phyloP scores from a whole-genome alignment of 169 alveolate genomes.

The Plasmodium vivax region DNA sequence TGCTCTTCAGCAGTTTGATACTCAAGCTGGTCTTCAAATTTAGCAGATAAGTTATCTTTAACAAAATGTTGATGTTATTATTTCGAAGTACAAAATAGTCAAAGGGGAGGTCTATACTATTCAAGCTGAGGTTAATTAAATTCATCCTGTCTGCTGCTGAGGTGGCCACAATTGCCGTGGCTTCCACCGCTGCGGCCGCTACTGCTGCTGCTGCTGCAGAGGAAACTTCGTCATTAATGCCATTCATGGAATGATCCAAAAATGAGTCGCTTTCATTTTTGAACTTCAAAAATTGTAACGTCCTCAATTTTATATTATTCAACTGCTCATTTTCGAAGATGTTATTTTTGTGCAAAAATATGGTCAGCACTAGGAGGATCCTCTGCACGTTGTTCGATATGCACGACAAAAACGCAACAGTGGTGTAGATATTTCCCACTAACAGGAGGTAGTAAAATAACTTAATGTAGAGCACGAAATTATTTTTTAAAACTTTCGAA shows the following conservation, averaged over 20 bases:
- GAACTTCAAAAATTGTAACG: conserved; percentile 57
- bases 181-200: not conserved
- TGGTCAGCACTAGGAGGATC: conserved; percentile 48
- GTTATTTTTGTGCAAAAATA: conserved; percentile 64
- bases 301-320: conserved; percentile 68
- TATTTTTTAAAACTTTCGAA: conserved; percentile 40
- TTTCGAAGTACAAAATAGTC: conserved; percentile 51
- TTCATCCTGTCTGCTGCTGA: conserved; percentile 15
- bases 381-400: conserved; percentile 60
- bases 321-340: conserved; percentile 43
- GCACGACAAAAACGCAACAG: conserved; percentile 68
- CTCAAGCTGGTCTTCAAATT: conserved; percentile 57
- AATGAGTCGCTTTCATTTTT: conserved; percentile 27
- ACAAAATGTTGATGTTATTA: conserved; percentile 62
- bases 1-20: conserved; percentile 46
- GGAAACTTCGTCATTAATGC: conserved; percentile 13
- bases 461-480: conserved; percentile 66
- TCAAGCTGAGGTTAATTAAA: conserved; percentile 41
- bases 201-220: not conserved
- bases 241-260: conserved; percentile 16
- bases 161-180: not conserved
- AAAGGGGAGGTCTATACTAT: conserved; percentile 49
- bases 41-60: conserved; percentile 44
- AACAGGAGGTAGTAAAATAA: conserved; percentile 69
- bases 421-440: conserved; percentile 66